phyloP scores from a whole-genome alignment of 768 basidiomycete species.

The Xerocomus spinulosus region DNA sequence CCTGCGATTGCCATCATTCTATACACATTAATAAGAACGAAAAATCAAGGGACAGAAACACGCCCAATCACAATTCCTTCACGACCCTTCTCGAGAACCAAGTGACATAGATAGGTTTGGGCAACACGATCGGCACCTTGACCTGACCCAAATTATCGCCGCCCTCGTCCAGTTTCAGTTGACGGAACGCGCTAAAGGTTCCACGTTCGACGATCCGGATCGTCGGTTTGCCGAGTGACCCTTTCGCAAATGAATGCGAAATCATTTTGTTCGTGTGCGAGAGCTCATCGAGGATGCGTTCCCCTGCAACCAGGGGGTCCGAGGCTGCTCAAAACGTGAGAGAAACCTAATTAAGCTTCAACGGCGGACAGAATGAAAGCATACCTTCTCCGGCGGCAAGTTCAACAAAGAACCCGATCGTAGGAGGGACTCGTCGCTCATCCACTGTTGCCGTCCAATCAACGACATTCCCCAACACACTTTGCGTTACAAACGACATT shows the following conservation, averaged over 20 bases:
- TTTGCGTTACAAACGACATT: background rate
- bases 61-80: conserved; percentile 8
- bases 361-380: background rate
- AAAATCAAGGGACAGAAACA: no score
- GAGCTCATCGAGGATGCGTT: conserved; percentile 11
- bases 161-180: conserved; percentile 12
- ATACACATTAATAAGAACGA: no score
- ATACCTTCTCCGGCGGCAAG: conserved; percentile 4
- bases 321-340: background rate
- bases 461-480: background rate
- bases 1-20: no score
- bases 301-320: background rate
- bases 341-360: no score
- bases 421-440: conserved; percentile 2
- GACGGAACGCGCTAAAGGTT: conserved; percentile 22
- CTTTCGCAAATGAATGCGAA: background rate
- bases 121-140: conserved; percentile 22
- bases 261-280: background rate
- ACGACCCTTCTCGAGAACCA: conserved; percentile 17
- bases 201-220: conserved; percentile 18
- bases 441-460: conserved; percentile 16
- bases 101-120: conserved; percentile 1
- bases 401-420: conserved; percentile 17
- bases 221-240: conserved; percentile 12
- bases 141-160: conserved; percentile 8